Evolutionary conservation across 148 eudicot genomes (phyloP), one percentile per base, ranked within the genome.

Genomic region (Silene conica): DNA sequence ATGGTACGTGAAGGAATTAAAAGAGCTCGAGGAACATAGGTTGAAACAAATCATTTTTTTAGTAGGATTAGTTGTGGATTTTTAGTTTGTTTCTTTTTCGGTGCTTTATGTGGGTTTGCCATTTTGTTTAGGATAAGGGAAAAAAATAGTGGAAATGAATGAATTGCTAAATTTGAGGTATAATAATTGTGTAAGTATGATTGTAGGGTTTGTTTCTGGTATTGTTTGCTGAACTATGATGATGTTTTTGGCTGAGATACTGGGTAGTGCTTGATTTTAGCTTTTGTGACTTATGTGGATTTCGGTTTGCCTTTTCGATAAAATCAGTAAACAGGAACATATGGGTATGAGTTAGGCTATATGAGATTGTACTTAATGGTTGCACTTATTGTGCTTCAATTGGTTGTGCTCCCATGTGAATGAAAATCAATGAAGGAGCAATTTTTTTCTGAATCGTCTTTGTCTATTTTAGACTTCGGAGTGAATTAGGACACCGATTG

Each of bases 341-440:
- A 11, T 68, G 6, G 14, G 25, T 4, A 23, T 20, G 25, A 59
- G 63, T 59, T 59, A 11, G 63, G 23, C 15, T 46, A 21, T 41
- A 38, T 34, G 70, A 19, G 14, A 68, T 68, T 10, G 56, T 45
- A n/a, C 4, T 68, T 46, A 25, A 16, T 19, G 56, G n/a, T 68
- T 46, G 71, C 43, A 46, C 71, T 46, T 21, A 20, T 11, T 21
- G 55, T 68, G 18, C 55, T 10, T 21, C 71, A 46, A 21, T 68
- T 68, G 31, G 31, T 68, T 45, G 56, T 45, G n/a, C 8, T 7
- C 28, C 34, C 56, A 68, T 68, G 57, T 68, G 71, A 68, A 46
- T 9, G 34, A 22, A 45, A n/a, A 45, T 45, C 22, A 67, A 8
- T 38, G 15, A 20, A 16, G 54, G 12, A 5, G n/a, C 8, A 31